These are phyloP conservation scores for Diddensiella transvaalensis DNA, from an alignment of 805 yeast genomes.

Conservation along the genomic window DNA sequence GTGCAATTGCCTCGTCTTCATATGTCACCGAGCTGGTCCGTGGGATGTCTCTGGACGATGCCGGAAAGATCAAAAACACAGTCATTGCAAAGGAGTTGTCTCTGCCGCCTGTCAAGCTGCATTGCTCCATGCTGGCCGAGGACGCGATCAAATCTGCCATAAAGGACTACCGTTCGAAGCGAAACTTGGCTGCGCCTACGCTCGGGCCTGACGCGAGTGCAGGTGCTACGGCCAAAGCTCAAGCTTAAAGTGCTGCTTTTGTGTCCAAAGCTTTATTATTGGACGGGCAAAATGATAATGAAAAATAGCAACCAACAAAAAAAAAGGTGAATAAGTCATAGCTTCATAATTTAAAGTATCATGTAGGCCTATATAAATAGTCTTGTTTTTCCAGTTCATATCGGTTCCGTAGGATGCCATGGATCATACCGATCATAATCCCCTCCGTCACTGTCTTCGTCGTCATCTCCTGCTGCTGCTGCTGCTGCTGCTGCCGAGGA, in stretches of 20 bases:
- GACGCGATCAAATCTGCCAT: conserved; percentile 98
- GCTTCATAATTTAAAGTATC: conserved; percentile 1
- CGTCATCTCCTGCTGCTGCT: not conserved
- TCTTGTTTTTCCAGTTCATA: too few relatives aligned
- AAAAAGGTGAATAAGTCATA: too few relatives aligned
- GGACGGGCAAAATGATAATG: too few relatives aligned
- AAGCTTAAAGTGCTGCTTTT: conserved; percentile 6
- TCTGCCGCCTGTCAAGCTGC: conserved; percentile 94
- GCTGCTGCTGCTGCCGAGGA: too few relatives aligned
- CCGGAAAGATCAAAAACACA: conserved; percentile 87
- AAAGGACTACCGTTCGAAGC: conserved; percentile 87
- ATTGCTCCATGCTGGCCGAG: conserved; percentile 98
- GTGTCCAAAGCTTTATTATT: not conserved
- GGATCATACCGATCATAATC: conserved; percentile 8
- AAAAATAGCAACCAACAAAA: too few relatives aligned
- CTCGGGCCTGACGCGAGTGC: conserved; percentile 55
- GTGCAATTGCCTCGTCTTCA: conserved; percentile 94
- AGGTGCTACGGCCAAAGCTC: conserved; percentile 16
- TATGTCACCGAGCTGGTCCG: conserved; percentile 93
- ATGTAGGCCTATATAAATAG: not conserved
- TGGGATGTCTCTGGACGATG: conserved; percentile 93
- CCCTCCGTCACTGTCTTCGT: not conserved
- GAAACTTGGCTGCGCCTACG: conserved; percentile 49
- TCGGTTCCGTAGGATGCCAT: conserved; percentile 1
- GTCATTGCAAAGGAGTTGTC: conserved; percentile 91